phyloP scores from a whole-genome alignment of 768 basidiomycete genomes.

The Fomitopsis pulvina region DNA sequence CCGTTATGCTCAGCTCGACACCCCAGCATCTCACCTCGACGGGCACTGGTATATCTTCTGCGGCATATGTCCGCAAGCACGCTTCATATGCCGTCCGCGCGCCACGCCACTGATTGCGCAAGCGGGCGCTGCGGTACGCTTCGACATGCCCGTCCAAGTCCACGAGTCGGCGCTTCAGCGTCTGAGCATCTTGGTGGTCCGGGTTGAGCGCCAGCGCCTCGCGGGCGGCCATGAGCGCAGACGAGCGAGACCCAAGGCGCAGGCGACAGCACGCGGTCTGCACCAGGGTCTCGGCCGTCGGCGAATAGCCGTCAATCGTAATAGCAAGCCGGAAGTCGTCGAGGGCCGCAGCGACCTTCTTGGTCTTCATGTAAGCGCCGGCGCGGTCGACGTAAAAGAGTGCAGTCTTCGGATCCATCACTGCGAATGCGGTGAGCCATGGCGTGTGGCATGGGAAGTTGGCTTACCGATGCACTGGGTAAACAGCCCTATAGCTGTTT shows the following conservation, averaged over 20 bases:
- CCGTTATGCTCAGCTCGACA: slow-evolving; percentile 4
- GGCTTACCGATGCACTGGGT: not conserved
- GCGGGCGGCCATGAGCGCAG: slow-evolving; percentile 2
- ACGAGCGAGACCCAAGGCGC: not conserved
- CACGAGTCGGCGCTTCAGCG: not conserved
- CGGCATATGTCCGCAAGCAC: not conserved
- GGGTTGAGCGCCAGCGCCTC: slow-evolving; percentile 5
- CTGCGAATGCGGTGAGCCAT: not conserved
- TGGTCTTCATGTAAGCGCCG: not conserved
- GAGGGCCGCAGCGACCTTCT: not conserved
- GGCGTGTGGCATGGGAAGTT: too few species aligned
- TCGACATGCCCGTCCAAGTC: not conserved
- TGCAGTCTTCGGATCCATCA: not conserved
- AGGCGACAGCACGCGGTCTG: slow-evolving; percentile 5
- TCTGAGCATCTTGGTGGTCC: not conserved
- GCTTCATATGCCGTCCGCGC: slow-evolving; percentile 4
- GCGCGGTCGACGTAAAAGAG: not conserved
- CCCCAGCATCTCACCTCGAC: slow-evolving; percentile 6
- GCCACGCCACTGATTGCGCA: slow-evolving; percentile 3
- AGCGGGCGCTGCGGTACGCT: not conserved
- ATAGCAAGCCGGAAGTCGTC: slow-evolving; percentile 2
- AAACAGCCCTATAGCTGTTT: not conserved
- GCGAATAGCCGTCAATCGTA: not conserved
- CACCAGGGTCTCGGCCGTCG: not conserved
- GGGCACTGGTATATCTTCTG: slow-evolving; percentile 2